Evolutionary conservation across 352 stramenopile genomes (phyloP), one percentile per base, ranked within the genome.

Genomic region (Saprolegnia diclina): DNA sequence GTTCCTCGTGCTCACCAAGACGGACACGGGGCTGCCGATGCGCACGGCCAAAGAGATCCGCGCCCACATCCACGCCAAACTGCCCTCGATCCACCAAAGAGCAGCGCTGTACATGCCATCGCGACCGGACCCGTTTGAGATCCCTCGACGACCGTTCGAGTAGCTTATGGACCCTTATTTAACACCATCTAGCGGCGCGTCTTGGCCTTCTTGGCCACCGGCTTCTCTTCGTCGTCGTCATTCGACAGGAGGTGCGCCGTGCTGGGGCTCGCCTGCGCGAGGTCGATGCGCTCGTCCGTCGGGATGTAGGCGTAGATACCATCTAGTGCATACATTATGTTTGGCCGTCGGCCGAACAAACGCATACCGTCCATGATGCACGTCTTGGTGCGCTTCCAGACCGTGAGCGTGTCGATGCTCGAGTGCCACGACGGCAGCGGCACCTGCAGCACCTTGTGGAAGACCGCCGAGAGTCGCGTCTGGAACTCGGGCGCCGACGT

Each of bases 321-420:
- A 42, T 80, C 80, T 66, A 40, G 11, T 4, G n/a, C n/a, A n/a
- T n/a, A n/a, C n/a, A n/a, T n/a, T n/a, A n/a, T n/a, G n/a, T n/a
- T n/a, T n/a, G n/a, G n/a, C n/a, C n/a, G n/a, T n/a, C n/a, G n/a
- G n/a, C n/a, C n/a, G n/a, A n/a, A n/a, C n/a, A n/a, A n/a, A n/a
- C n/a, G n/a, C n/a, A n/a, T 54, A 66, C 57, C 57, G 67, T 90
- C 85, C 56, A 96, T 92, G 64, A 92, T 90, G 65, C 83, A 97
- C 16, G 78, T 92, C 74, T 96, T 80, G 19, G 90, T 97, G 70
- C 92, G 88, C 78, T 97, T 98, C 94, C 94, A 98, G 57, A 98
- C 92, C 35, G 83, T 97, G 35, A 98, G 76, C 11, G 90, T 90
- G 71, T 97, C 91, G 44, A 93, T 85, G 35, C 93, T 96, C 59